These are phyloP conservation scores for Borealophlyctis nickersoniae DNA, from an alignment of 192 early-diverging fungal species.

Conservation along the genomic window DNA sequence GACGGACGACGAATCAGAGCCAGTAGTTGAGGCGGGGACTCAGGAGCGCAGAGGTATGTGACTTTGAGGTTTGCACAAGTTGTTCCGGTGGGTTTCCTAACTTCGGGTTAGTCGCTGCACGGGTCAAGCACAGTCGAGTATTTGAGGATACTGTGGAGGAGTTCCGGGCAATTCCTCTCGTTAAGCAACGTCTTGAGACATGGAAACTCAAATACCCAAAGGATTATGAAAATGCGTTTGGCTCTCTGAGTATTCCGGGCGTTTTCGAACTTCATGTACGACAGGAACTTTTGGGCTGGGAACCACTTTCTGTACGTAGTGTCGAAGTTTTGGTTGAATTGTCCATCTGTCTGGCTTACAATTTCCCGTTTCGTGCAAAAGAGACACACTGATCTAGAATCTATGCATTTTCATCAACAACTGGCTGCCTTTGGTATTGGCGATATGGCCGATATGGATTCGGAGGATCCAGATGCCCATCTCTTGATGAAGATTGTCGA, in stretches of 20 bases:
- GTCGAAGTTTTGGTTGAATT: neutral
- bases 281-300: conserved; percentile 30
- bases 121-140: neutral
- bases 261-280: conserved; percentile 36
- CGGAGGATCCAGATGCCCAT: conserved; percentile 16
- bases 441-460: neutral
- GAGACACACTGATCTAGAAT: conserved; percentile 12
- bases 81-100: neutral
- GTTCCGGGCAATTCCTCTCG: conserved; percentile 22
- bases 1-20: neutral
- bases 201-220: conserved; percentile 29
- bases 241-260: conserved; percentile 23
- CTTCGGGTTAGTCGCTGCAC: neutral
- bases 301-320: conserved; percentile 12
- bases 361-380: neutral
- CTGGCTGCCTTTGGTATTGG: conserved; percentile 18
- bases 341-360: neutral
- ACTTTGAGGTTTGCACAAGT: neutral
- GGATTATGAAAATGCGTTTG: conserved; percentile 35
- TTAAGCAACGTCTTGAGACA: conserved; percentile 31
- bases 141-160: conserved; percentile 36
- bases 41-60: neutral
- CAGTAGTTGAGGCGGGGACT: neutral
- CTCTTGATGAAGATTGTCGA: conserved; percentile 27
- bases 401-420: conserved; percentile 26